Conservation (phyloP, 2,329 filamentous ascomycete genomes). For the Herpotrichia juniperi region DNA sequence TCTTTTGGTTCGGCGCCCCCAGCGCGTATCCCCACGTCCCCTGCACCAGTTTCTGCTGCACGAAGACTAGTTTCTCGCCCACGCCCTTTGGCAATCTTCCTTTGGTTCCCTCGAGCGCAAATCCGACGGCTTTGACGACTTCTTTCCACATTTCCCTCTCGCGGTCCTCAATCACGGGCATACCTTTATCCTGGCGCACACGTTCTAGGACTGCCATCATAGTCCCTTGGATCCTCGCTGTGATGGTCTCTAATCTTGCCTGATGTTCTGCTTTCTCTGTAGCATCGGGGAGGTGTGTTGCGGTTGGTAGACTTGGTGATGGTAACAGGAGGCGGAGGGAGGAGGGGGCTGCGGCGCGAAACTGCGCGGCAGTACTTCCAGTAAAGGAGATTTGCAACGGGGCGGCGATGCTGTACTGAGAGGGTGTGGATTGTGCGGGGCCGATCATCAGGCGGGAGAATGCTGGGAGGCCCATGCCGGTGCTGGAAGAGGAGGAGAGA, state of each 20-base stretch:
- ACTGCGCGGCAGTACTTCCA: not conserved
- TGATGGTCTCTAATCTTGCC: conserved; percentile 20
- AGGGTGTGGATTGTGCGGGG: conserved; percentile 10
- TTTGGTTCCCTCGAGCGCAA: conserved; percentile 31
- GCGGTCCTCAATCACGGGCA: conserved; percentile 16
- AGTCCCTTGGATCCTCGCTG: conserved; percentile 30
- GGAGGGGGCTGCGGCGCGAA: conserved; percentile 21
- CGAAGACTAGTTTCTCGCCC: conserved; percentile 31
- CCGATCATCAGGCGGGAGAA: conserved; percentile 36
- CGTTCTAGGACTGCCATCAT: conserved; percentile 40
- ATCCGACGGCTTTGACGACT: conserved; percentile 27
- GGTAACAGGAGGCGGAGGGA: conserved; percentile 32
- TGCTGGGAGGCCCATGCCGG: conserved; percentile 15
- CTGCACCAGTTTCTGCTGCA: conserved; percentile 26
- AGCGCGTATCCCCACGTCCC: conserved; percentile 29
- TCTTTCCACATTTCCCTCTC: conserved; percentile 31
- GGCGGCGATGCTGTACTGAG: conserved; percentile 21
- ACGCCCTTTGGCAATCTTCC: conserved; percentile 33
- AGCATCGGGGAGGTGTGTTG: too few species aligned
- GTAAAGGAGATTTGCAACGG: conserved; percentile 29
- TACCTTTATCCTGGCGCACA: conserved; percentile 28
- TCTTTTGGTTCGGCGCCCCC: conserved; percentile 10
- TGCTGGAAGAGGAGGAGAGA: conserved; percentile 6
- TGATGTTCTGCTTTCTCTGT: conserved; percentile 1
- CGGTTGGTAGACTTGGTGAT: not conserved